Evolutionary conservation across 2,329 filamentous ascomycete species (phyloP).

Genomic region (Fusarium sp.): DNA sequence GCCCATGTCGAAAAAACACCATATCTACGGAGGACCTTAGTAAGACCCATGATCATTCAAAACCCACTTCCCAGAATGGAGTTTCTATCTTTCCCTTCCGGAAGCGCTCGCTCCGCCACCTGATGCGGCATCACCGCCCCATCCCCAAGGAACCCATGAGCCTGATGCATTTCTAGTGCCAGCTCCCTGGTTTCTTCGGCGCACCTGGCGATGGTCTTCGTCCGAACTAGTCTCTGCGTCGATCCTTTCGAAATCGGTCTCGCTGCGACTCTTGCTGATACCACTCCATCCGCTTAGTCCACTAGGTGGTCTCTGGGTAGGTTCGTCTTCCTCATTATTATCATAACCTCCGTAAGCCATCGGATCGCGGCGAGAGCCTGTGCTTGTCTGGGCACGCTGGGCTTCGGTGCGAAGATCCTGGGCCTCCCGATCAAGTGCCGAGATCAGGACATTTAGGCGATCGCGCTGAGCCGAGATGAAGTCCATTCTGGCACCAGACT

Average conservation of each 20-base stretch:
- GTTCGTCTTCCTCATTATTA: constrained; percentile 46
- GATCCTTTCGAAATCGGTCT: constrained; percentile 89
- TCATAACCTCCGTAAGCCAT: constrained; percentile 41
- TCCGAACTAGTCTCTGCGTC: constrained; percentile 76
- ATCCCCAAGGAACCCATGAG: constrained; percentile 62
- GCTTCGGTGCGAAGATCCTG: constrained; percentile 60
- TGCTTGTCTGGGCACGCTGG: constrained; percentile 36
- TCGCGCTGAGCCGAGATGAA: constrained; percentile 85
- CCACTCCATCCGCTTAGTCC: constrained; percentile 61
- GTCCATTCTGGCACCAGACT: constrained; percentile 71
- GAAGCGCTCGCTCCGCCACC: constrained; percentile 46
- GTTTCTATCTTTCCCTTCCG: constrained; percentile 50
- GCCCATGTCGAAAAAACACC: constrained; percentile 18
- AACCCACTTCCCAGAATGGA: constrained; percentile 28
- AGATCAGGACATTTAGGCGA: constrained; percentile 76
- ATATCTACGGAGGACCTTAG: constrained; percentile 7
- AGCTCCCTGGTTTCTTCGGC: constrained; percentile 44
- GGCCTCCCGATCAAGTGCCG: constrained; percentile 83
- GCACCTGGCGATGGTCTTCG: constrained; percentile 53
- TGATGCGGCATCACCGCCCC: constrained; percentile 44
- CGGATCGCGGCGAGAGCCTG: constrained; percentile 31
- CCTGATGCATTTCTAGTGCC: constrained; percentile 43
- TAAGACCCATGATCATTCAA: constrained; percentile 44
- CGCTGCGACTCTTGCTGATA: constrained; percentile 83
- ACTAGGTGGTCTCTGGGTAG: constrained; percentile 55